A percentile compares a stretch with the other conserved stretches of the same genome.
phyloP scores from a whole-genome alignment of 108 stramenopile species.

The Cylindrotheca closterium region DNA sequence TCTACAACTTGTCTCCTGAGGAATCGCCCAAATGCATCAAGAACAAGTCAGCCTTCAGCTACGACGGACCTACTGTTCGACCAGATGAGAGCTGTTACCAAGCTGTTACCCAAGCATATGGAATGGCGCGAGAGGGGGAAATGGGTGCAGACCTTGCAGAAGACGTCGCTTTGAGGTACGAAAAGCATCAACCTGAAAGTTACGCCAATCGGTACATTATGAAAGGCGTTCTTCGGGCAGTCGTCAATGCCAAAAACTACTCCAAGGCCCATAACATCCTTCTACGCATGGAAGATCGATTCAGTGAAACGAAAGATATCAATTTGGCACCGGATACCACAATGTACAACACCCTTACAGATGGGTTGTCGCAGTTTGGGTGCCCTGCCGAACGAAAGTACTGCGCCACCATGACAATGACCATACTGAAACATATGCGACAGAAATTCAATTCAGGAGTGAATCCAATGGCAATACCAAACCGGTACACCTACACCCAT shows the following conservation, averaged over 20 bases:
- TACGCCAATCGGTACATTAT: conserved; percentile 3
- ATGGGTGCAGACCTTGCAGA: conserved; percentile 19
- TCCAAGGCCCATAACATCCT: conserved; percentile 14
- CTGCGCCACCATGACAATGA: not conserved
- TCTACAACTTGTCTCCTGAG: conserved; percentile 12
- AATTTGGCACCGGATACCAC: conserved; percentile 12
- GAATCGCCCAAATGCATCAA: conserved; percentile 1
- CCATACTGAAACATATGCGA: not conserved
- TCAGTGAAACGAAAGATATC: conserved; percentile 1
- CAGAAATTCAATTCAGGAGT: not conserved
- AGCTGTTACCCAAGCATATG: conserved; percentile 16
- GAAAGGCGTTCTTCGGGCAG: conserved; percentile 19
- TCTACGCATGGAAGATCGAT: conserved; percentile 19
- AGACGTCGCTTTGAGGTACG: conserved; percentile 9
- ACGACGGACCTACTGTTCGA: conserved; percentile 11
- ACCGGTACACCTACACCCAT: conserved; percentile 11
- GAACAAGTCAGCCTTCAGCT: not conserved
- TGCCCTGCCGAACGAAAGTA: not conserved
- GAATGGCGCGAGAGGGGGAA: conserved; percentile 11
- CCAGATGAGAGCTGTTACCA: conserved; percentile 20
- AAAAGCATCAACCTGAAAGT: conserved; percentile 7
- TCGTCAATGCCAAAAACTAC: conserved; percentile 9
- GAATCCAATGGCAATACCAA: conserved; percentile 13
- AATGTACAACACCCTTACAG: conserved; percentile 2
- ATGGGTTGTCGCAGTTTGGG: not conserved